A percentile compares a stretch with the other conserved stretches of the same genome.
Conservation (phyloP, 371 early-diverging fungal species). For the Syncephalastrum sp. region DNA sequence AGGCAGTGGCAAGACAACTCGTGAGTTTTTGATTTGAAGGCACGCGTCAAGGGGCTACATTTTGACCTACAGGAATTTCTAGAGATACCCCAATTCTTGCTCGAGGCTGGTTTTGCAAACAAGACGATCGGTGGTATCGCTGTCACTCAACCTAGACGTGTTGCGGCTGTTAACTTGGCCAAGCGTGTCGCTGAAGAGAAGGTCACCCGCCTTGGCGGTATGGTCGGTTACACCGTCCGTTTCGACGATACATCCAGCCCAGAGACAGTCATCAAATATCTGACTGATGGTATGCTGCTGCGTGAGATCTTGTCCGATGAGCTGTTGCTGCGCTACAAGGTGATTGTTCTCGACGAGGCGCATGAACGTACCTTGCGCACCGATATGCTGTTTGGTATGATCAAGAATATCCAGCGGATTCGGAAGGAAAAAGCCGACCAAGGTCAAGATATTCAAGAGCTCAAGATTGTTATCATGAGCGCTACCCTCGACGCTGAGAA, state of each 20-base stretch:
- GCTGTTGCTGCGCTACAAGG: slow-evolving; percentile 74
- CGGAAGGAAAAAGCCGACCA: slow-evolving; percentile 47
- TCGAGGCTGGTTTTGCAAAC: slow-evolving; percentile 69
- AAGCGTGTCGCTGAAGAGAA: slow-evolving; percentile 92
- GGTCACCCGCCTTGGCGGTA: slow-evolving; percentile 73
- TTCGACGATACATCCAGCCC: slow-evolving; percentile 91
- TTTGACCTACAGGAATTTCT: not conserved
- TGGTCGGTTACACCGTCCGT: slow-evolving; percentile 94
- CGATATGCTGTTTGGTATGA: slow-evolving; percentile 95
- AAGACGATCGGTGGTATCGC: slow-evolving; percentile 71
- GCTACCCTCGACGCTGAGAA: slow-evolving; percentile 95
- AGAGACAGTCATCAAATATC: slow-evolving; percentile 87
- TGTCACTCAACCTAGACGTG: slow-evolving; percentile 96
- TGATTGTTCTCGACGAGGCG: slow-evolving; percentile 97
- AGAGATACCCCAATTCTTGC: slow-evolving; percentile 90
- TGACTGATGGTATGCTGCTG: slow-evolving; percentile 98
- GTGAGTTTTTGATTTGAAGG: slow-evolving; percentile 23
- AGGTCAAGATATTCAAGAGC: slow-evolving; percentile 51
- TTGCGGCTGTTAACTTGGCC: slow-evolving; percentile 97
- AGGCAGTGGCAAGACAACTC: slow-evolving; percentile 66
- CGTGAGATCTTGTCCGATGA: slow-evolving; percentile 90
- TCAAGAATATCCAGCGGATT: slow-evolving; percentile 79
- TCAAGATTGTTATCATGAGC: slow-evolving; percentile 96
- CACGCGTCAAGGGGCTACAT: not conserved
- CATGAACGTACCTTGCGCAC: slow-evolving; percentile 99